Base-by-base conservation (phyloP, 352 stramenopile species). In the Pythium monospermum region DNA sequence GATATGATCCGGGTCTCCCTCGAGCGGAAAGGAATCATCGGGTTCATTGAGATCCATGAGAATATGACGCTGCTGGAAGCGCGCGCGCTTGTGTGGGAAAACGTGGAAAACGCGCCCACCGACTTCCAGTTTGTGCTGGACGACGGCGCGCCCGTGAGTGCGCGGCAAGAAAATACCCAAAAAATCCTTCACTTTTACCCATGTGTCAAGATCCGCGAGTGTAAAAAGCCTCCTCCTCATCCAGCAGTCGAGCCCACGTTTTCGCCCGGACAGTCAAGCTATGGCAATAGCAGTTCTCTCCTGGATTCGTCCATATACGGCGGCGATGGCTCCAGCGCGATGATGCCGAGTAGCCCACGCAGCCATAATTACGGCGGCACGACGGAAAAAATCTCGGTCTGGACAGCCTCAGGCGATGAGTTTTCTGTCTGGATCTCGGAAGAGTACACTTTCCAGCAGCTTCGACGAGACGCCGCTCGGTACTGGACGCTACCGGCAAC, bases 41-140 rank as follows among this genome's bases (percentile, higher is more conserved):
- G 80, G 30, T 91, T 88, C 38, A 91, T 91, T 36, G 68, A 88
- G 41, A 72, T 84, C 32, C 59, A 83, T 36, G 73, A 86, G 19
- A 59, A 42, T 32, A 87, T 86, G 73, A 87, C 61, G 26, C 46
- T 90, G 21, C 46, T 74, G 0, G 75, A 85, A 26, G 79, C 76
- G 10, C 76, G 79, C 10, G 59, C 64, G 13, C 57, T 83, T 27
- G 87, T 90, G 53, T 71, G 55, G 54, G 72, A 87, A 39, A 87
- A 83, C 40, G 74, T 90, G 11, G 79, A 90, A 37, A 68, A 87
- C 32, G 73, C 72, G 1, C 76, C 79, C 6, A 40, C 32, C 19
- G 73, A 84, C 28, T 87, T 90, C 54, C 76, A 87, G 52, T 90
- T 87, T 49, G 53, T 90, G 19, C 53, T 87, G n/a, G 73, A 87